These are phyloP conservation scores for Pecoramyces ruminantium DNA, from an alignment of 192 early-diverging fungal species.

Conservation along the genomic window DNA sequence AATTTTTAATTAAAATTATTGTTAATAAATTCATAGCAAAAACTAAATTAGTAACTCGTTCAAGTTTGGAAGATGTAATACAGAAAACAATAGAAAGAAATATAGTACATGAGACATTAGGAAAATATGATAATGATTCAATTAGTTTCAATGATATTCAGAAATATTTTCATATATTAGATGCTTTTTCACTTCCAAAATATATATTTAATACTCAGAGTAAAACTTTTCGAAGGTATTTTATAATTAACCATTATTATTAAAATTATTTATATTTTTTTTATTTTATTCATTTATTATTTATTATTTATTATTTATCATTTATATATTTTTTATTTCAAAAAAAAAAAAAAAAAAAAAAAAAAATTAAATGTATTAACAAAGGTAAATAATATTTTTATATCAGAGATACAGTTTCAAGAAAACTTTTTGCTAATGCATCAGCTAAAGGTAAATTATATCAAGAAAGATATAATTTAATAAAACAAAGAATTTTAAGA, in stretches of 20 bases:
- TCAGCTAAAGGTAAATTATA: constrained; percentile 46
- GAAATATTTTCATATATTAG: constrained; percentile 42
- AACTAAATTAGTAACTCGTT: not conserved
- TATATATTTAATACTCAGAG: constrained; percentile 46
- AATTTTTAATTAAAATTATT: too few relatives aligned
- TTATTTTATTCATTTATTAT: too few relatives aligned
- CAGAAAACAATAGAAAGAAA: constrained; percentile 20
- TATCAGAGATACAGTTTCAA: constrained; percentile 8
- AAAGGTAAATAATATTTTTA: too few relatives aligned
- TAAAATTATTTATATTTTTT: not conserved
- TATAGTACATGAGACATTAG: constrained; percentile 2
- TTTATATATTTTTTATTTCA: too few relatives aligned
- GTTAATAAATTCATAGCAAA: too few relatives aligned
- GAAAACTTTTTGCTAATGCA: constrained; percentile 36
- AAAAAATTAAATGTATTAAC: too few relatives aligned
- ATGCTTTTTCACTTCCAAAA: constrained; percentile 56
- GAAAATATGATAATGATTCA: constrained; percentile 14
- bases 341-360: too few relatives aligned
- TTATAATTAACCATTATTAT: not conserved
- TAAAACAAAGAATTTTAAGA: constrained; percentile 61
- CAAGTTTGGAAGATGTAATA: constrained; percentile 25
- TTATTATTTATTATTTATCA: too few relatives aligned
- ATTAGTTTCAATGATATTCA: constrained; percentile 15
- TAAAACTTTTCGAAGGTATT: constrained; percentile 41
- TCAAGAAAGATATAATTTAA: constrained; percentile 57